Conservation (phyloP, 116 monocot genomes). For the Posidonia oceanica region DNA sequence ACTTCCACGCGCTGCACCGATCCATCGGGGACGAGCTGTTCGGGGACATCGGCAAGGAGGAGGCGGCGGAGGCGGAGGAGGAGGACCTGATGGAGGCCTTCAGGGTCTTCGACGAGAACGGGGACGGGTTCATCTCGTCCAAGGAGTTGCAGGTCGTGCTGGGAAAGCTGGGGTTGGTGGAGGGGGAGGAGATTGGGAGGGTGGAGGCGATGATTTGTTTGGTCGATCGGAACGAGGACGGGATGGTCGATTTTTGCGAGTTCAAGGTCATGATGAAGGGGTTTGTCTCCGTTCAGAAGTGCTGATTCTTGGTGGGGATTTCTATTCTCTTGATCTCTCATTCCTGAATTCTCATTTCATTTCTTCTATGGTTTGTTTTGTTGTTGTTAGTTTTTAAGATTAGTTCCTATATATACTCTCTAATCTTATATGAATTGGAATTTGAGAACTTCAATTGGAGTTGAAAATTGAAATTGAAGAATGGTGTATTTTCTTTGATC, state of each 20-base stretch:
- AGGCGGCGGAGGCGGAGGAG: slow-evolving; percentile 1
- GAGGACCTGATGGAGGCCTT: slow-evolving; percentile 17
- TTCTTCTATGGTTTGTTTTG: not conserved
- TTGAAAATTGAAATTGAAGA: no score
- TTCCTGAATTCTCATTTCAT: not conserved
- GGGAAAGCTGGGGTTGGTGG: slow-evolving; percentile 14
- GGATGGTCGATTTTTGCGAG: slow-evolving; percentile 64
- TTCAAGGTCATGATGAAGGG: slow-evolving; percentile 77
- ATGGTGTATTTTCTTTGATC: no score
- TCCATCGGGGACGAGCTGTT: slow-evolving; percentile 23
- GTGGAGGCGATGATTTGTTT: slow-evolving; percentile 61
- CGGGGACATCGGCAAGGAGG: slow-evolving; percentile 5
- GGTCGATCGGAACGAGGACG: slow-evolving; percentile 46
- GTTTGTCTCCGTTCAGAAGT: not conserved
- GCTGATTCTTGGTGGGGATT: not conserved
- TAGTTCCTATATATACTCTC: no score
- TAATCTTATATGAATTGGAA: no score
- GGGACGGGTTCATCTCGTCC: slow-evolving; percentile 18
- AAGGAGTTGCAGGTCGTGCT: slow-evolving; percentile 16
- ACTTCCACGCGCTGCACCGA: slow-evolving; percentile 24
- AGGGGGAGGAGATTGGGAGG: slow-evolving; percentile 29
- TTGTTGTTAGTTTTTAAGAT: no score
- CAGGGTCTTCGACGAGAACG: slow-evolving; percentile 14
- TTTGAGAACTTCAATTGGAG: no score
- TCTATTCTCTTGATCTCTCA: not conserved